Evolutionary conservation across 2,329 filamentous ascomycete species (phyloP).

Genomic region (Ceratocystis cubensis): DNA sequence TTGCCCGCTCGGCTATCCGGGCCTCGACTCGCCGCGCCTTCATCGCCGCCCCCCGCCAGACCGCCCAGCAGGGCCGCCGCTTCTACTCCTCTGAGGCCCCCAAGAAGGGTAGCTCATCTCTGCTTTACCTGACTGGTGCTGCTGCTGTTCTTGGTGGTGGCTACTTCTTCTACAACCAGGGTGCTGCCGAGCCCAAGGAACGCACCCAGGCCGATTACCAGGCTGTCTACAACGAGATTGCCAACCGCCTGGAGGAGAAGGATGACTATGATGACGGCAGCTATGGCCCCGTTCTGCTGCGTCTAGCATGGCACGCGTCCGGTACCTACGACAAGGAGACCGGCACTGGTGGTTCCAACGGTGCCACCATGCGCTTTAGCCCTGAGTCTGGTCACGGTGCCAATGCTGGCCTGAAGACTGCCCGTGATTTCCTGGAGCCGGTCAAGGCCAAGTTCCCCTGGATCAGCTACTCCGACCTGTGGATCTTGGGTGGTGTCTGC

Average conservation of each 20-base stretch:
- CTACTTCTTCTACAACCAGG: slow-evolving; percentile 53
- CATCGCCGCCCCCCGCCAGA: slow-evolving; percentile 45
- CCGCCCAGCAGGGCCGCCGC: slow-evolving; percentile 60
- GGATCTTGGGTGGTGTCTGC: slow-evolving; percentile 76
- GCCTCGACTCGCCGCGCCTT: slow-evolving; percentile 47
- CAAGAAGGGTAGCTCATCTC: slow-evolving; percentile 37
- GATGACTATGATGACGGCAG: slow-evolving; percentile 94
- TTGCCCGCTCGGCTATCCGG: slow-evolving; percentile 47
- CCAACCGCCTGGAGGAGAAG: slow-evolving; percentile 67
- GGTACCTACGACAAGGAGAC: slow-evolving; percentile 87
- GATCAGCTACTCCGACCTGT: slow-evolving; percentile 94
- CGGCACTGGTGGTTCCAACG: slow-evolving; percentile 83
- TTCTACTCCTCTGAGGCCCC: slow-evolving; percentile 63
- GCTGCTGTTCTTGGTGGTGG: slow-evolving; percentile 50
- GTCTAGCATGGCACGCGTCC: slow-evolving; percentile 86
- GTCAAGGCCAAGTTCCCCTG: slow-evolving; percentile 82
- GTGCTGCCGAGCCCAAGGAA: slow-evolving; percentile 41
- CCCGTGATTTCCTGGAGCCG: slow-evolving; percentile 85
- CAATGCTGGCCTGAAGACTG: slow-evolving; percentile 77
- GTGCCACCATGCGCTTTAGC: slow-evolving; percentile 90
- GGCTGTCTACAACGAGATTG: slow-evolving; percentile 84
- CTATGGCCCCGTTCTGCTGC: slow-evolving; percentile 81
- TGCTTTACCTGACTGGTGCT: slow-evolving; percentile 47
- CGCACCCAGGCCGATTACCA: slow-evolving; percentile 84
- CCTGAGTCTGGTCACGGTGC: slow-evolving; percentile 84